phyloP scores from a whole-genome alignment of 2,329 filamentous ascomycete species.

The Pseudogymnoascus sp. region DNA sequence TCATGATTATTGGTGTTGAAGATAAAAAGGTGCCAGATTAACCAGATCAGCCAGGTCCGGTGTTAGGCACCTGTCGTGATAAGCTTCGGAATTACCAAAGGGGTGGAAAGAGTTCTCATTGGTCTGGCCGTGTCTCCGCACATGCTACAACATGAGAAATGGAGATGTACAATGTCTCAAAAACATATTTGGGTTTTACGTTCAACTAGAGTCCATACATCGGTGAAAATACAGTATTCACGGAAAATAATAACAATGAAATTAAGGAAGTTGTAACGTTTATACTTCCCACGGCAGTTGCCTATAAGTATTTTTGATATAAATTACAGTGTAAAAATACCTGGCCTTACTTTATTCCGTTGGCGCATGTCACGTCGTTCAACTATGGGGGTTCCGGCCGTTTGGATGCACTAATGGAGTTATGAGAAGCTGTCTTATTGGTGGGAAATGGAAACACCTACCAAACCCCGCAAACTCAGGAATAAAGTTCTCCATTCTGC shows the following conservation, averaged over 20 bases:
- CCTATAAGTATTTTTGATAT: not conserved
- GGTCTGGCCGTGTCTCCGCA: not conserved
- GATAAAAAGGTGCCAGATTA: not conserved
- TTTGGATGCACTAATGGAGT: not conserved
- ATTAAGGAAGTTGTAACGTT: not conserved
- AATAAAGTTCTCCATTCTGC: not conserved
- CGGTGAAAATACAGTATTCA: not conserved
- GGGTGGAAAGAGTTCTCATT: not conserved
- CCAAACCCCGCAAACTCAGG: not conserved
- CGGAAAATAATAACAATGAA: not conserved
- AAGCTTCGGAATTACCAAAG: not conserved
- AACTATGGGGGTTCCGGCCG: not conserved
- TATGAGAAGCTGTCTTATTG: not conserved
- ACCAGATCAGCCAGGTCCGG: not conserved
- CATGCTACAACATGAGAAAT: not conserved
- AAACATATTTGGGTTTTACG: not conserved
- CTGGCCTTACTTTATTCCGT: not conserved
- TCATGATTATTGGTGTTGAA: not conserved
- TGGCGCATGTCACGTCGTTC: too few relatives aligned
- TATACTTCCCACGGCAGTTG: not conserved
- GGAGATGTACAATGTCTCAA: not conserved
- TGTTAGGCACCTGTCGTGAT: not conserved
- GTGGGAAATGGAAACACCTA: not conserved
- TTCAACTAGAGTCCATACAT: not conserved
- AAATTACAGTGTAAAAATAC: not conserved